Percentiles rank a stretch among this genome's conserved stretches.
These are phyloP conservation scores for Rhododendron mucronatum DNA, from an alignment of 148 eudicot species.

Conservation along the genomic window DNA sequence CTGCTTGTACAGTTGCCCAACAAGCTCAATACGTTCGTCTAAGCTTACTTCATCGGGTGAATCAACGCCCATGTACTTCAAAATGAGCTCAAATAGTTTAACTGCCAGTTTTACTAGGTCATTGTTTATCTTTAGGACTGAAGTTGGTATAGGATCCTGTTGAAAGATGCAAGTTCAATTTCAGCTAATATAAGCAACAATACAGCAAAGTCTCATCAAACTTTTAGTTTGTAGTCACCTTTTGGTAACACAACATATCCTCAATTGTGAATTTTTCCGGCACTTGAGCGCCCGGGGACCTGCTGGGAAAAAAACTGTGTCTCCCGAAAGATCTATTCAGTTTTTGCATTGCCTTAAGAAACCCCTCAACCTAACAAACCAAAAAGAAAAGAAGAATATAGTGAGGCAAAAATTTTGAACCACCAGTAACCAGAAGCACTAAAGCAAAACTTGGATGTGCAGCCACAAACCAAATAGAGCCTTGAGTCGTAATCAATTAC, in stretches of 20 bases:
- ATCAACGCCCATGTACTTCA: conserved; percentile 94
- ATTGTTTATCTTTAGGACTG: conserved; percentile 70
- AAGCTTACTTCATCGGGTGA: conserved; percentile 69
- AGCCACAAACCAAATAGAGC: neutral
- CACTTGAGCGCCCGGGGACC: conserved; percentile 47
- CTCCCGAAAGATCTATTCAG: conserved; percentile 80
- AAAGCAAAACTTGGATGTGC: neutral
- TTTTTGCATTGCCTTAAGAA: conserved; percentile 90
- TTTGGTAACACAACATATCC: conserved; percentile 96
- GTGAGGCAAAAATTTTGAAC: neutral
- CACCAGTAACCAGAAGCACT: neutral
- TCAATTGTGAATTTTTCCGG: conserved; percentile 86
- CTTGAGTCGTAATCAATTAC: neutral
- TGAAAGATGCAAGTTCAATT: conserved; percentile 16
- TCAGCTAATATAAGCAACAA: conserved; percentile 2
- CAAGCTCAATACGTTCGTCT: conserved; percentile 85
- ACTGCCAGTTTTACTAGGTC: conserved; percentile 75
- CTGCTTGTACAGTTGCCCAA: conserved; percentile 83
- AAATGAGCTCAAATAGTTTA: conserved; percentile 71
- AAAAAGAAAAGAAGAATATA: neutral
- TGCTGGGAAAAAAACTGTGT: conserved; percentile 83
- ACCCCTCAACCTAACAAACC: conserved; percentile 75
- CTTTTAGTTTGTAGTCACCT: conserved; percentile 36
- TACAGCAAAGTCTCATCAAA: conserved; percentile 3
- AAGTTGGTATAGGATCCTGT: conserved; percentile 97